Base-by-base conservation (phyloP, 1,284 basidiomycete genomes). In the Stygiomarasmius scandens region DNA sequence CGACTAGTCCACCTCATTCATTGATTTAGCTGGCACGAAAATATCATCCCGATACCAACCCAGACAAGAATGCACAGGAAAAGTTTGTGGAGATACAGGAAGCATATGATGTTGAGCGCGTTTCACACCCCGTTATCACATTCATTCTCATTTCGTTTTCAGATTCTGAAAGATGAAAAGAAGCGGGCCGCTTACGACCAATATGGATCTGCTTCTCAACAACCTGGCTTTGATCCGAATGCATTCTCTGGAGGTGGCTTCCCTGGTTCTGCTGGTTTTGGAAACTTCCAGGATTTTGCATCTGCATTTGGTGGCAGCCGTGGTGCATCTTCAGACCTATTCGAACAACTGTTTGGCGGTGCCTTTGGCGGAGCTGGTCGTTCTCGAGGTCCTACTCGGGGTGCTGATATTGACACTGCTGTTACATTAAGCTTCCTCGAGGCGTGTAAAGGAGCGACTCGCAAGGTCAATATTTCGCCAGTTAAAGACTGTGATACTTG, bases 31-130 rank as follows among this genome's bases (percentile, higher is more conserved):
- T 99, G 62, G 97, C 97, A 27, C 92, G 97, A 61, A 97, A 98
- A 80, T 98, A 89, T 70, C 97, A 99, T 74, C 97, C 97, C 0
- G 97, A 99, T 69, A 95, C 95, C 20, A 98, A 95, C 76, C 93
- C 95, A 59, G 95, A 98, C 71, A 90, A 92, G 66, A 82, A 82
- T 49, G 94, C 96, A 0, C 91, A 94, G 67, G 93, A 94, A 62
- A 93, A 93, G 70, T 99, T 99, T 73, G 85, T 96, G 29, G 96
- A 99, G 73, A 98, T 99, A 58, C 97, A 99, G 73, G 84, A 88
- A 64, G 97, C 97, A 10, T 99, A 98, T 76, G 97, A 99, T 73
- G 93, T 97, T 66, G 66, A 91, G 76, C 52, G 53, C 58, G 56
- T 62, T 24, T 56, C 52, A 36, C 36, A 52, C 55, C 58, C 49